Base-by-base conservation (phyloP, 192 early-diverging fungal species). In the Coemansia sp. region DNA sequence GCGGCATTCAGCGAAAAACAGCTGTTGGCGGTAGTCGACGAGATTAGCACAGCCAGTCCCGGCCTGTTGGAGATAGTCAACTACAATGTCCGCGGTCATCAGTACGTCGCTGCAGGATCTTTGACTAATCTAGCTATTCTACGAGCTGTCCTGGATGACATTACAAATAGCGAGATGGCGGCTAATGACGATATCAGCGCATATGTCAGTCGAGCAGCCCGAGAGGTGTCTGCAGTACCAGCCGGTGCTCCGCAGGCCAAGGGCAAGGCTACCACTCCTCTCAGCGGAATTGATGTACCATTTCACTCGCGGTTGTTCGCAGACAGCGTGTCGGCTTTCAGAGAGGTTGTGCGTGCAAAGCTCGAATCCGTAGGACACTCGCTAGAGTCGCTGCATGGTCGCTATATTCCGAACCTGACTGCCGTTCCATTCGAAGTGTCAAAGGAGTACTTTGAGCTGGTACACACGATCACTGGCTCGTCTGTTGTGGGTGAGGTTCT, bases 381-480 rank as follows among this genome's bases (percentile, higher is more conserved):
- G 67, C 86, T 91, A 8, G 65, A 72, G 41, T 74, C 84, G 18
- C 85, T 98, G 25, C 68, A 81, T 54, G 85, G 77, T 50, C 89
- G 89, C 71, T 98, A 96, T 73, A 94, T 98, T 74, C 95, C 95
- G 32, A 98, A 98, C 75, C 82, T 98, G 67, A 95, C 93, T 50
- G 94, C 92, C 25, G 64, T 85, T 70, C 94, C 95, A 28, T 96
- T 98, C 85, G 86, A 83, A 49, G 83, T 92, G 28, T 80, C 84
- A 27, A 88, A 87, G 73, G 74, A 72, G 12, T 98, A 96, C 82
- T 83, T 96, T 67, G 81, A 88, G 55, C 68, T 74, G 47, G 90
- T 93, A 1, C 83, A 86, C 71, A 71, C 83, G 27, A 68, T 86
- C 30, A 95, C 94, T 18, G 78, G 83, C 25, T 92, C 90, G 21